Evolutionary conservation across 441 rosid species (phyloP).

Genomic region (Populus trichocarpa): DNA sequence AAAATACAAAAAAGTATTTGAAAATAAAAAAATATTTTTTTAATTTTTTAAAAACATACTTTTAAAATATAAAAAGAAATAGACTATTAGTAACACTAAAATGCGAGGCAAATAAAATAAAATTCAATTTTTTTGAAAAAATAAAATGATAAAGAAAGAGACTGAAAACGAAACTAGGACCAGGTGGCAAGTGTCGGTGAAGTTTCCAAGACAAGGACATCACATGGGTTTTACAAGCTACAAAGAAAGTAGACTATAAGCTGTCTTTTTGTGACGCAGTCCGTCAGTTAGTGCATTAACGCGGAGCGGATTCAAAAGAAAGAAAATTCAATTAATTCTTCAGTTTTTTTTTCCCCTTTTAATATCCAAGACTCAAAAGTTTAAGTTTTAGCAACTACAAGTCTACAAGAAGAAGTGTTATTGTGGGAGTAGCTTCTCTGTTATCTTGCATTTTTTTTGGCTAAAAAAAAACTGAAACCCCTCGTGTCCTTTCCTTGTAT

Average conservation of each 20-base stretch:
- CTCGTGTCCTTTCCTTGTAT: conserved; percentile 14
- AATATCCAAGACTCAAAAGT: not conserved
- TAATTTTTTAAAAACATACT: too few species aligned
- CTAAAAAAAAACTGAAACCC: not conserved
- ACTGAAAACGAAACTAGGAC: not conserved
- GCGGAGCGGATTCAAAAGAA: not conserved
- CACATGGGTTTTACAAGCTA: conserved; percentile 7
- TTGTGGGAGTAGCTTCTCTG: not conserved
- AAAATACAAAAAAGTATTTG: too few species aligned
- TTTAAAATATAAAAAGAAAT: too few species aligned
- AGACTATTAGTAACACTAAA: too few species aligned
- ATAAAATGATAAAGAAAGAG: not conserved
- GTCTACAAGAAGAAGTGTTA: not conserved
- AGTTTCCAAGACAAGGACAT: conserved; percentile 1
- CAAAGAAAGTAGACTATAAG: not conserved
- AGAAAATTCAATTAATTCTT: not conserved
- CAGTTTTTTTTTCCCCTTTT: not conserved
- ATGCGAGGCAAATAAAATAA: too few species aligned
- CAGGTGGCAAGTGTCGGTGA: conserved; percentile 16
- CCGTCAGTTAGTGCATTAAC: not conserved
- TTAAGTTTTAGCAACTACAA: not conserved
- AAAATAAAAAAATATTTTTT: too few species aligned
- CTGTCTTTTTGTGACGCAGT: not conserved
- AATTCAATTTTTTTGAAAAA: not conserved
- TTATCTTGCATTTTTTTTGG: not conserved